Evolutionary conservation across 768 basidiomycete genomes (phyloP), one percentile per base, ranked within the genome.

Genomic region (Lactarius sanguifluus): DNA sequence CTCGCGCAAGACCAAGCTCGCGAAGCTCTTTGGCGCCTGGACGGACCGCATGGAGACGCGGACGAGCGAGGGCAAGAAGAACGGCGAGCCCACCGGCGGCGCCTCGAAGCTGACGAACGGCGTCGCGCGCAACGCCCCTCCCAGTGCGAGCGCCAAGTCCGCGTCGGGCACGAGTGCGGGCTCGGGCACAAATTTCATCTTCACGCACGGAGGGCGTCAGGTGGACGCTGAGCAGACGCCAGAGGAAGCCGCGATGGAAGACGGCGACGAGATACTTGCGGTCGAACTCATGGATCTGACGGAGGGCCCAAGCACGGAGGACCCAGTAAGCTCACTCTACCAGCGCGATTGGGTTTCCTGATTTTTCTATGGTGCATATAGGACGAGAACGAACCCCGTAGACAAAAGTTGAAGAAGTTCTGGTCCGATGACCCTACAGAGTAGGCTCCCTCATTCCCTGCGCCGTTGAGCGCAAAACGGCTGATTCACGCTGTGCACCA

Each of bases 261-360:
- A 93, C 71, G 87, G 87, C 6, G 93, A 95, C 74, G 91, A 94
- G 77, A 91, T 95, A 74, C 79, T 93, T 59, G 93, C 93, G 16
- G 89, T 94, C 23, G 93, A 95, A 78, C 77, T 95, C 76, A 91
- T 94, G 91, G 93, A 95, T 74, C 80, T 95, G 71, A 94, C 93
- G 8, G 86, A 89, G 61, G 85, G 84, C 38, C 80, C 86, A 8
- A 80, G 81, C 57, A 75, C 83, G 41, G 88, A 90, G 68, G 82
- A 84, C 70, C 83, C 84, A 82, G 90, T 89, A 18, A 5, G 18
- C 23, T 15, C 16, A 13, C 45, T 47, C 45, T 5, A 10, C 30
- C 23, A 20, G n/a, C 18, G 10, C 5, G 6, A n/a, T 9, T 20
- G 34, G 32, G 10, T 40, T 8, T 23, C 2, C 5, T 30, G 6